Base-by-base conservation (phyloP, 2,329 filamentous ascomycete species). In the Emmonsia crescens region DNA sequence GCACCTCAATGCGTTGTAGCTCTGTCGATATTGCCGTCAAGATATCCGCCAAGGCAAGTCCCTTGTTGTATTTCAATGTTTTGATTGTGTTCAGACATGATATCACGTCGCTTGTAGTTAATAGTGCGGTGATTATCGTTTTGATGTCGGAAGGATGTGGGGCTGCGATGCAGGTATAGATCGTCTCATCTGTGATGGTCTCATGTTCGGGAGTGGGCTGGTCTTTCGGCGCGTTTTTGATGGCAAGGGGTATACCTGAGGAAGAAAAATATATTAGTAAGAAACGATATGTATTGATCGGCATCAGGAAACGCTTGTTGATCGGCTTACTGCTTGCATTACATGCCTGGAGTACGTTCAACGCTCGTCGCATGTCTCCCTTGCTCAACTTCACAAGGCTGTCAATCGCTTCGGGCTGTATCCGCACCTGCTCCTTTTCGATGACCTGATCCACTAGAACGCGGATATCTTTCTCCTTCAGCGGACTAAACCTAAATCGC, bases 111-210 rank as follows among this genome's bases (percentile, higher is more conserved):
- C 85, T 84, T 1, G 89, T 96, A 60, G 83, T 86, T 33, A 97
- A 83, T 38, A 99, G 81, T 0, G 91, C 96, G 66, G 88, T 83
- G 66, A 92, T 81, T 60, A 99, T 97, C 68, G 89, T 85, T 66
- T 84, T 82, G 70, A 97, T 91, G 69, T 96, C 93, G 29, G 87
- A 85, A 0, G 94, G 94, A 67, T 95, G 92, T 3, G 94, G 94
- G 1, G 93, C 93, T 9, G 94, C 94, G 71, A 99, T 96, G 75
- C 94, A 99, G 75, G 91, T 92, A 80, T 96, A 99, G 71, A 99
- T 97, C 8, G 86, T 87, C 24, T 89, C 91, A 72, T 96, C 89
- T 42, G 89, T 96, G 67, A 96, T 96, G 67, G 90, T 84, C 63
- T 97, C 93, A 48, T 91, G 83, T 61, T 87, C 80, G 33, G 92